These are phyloP conservation scores for Oldenlandia corymbosa DNA, from an alignment of 257 asterid species.

Conservation along the genomic window DNA sequence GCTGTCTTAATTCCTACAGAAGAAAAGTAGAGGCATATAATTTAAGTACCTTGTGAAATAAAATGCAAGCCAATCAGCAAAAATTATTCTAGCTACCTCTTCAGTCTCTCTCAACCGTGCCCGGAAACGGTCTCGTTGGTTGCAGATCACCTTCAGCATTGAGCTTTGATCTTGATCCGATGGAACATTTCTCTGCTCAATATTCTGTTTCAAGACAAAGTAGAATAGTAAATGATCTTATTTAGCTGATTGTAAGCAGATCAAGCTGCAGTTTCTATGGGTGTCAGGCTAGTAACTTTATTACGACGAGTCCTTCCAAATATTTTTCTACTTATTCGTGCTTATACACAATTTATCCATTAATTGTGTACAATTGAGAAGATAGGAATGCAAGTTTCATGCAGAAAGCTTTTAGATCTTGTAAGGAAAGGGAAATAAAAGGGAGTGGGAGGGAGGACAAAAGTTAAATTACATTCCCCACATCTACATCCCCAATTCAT, in stretches of 20 bases:
- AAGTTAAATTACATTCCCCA: too few species aligned
- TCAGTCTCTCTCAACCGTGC: conserved; percentile 95
- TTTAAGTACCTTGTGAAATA: too few species aligned
- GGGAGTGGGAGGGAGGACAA: too few species aligned
- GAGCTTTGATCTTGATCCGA: conserved; percentile 89
- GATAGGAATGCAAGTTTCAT: too few species aligned
- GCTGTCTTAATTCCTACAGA: conserved; percentile 79
- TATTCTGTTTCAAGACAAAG: conserved; percentile 41
- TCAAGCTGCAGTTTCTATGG: not conserved
- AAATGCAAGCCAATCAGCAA: too few species aligned
- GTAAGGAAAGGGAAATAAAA: too few species aligned
- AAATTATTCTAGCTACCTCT: conserved; percentile 51
- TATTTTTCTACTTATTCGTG: not conserved
- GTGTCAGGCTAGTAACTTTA: not conserved
- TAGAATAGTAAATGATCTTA: not conserved
- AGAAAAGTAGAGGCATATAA: too few species aligned
- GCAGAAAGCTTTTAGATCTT: too few species aligned
- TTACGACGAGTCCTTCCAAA: not conserved
- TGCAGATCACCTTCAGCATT: conserved; percentile 98
- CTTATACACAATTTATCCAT: not conserved
- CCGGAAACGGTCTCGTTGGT: conserved; percentile 95
- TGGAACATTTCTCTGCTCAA: conserved; percentile 62
- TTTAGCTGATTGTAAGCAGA: too few species aligned
- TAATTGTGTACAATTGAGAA: too few species aligned
- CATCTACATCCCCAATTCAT: too few species aligned